These are phyloP conservation scores for Trichoderma koningiopsis DNA, from an alignment of 2,329 filamentous ascomycete genomes.

Conservation along the genomic window DNA sequence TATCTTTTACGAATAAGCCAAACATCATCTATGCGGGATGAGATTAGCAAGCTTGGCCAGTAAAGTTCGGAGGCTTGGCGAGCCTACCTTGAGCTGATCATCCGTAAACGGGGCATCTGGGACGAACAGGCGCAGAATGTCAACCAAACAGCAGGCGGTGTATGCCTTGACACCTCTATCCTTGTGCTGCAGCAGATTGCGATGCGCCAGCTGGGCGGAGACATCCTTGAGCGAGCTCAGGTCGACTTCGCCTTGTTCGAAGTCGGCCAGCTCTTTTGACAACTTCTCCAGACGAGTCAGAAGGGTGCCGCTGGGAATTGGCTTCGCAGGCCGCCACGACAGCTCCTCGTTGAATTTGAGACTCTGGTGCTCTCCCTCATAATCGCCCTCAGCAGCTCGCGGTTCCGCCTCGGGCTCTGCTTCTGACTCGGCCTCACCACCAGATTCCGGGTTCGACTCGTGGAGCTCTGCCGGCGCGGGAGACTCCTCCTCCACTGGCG, in stretches of 20 bases:
- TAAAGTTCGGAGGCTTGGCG: not conserved
- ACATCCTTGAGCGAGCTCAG: constrained; percentile 81
- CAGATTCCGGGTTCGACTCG: constrained; percentile 14
- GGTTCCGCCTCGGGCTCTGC: constrained; percentile 31
- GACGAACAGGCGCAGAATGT: constrained; percentile 89
- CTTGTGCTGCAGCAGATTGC: constrained; percentile 84
- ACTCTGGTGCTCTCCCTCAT: constrained; percentile 38
- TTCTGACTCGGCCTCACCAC: constrained; percentile 15
- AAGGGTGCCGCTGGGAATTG: constrained; percentile 81
- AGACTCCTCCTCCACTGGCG: constrained; percentile 18
- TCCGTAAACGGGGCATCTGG: constrained; percentile 93
- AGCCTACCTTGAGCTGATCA: constrained; percentile 80
- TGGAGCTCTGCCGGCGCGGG: constrained; percentile 10
- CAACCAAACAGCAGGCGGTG: constrained; percentile 84
- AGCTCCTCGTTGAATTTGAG: constrained; percentile 84
- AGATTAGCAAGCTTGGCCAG: constrained; percentile 22
- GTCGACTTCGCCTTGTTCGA: constrained; percentile 85
- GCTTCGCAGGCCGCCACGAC: constrained; percentile 88
- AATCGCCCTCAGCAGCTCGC: constrained; percentile 28
- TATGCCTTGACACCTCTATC: constrained; percentile 92
- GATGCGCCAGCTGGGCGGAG: constrained; percentile 79
- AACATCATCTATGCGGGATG: constrained; percentile 75
- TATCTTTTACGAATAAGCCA: constrained; percentile 78
- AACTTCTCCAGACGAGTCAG: constrained; percentile 79
- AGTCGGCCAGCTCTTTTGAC: constrained; percentile 76